Percentiles rank a stretch among this genome's conserved stretches.
Conservation (phyloP, 306 rosid genomes). For the Sindora glabra region DNA sequence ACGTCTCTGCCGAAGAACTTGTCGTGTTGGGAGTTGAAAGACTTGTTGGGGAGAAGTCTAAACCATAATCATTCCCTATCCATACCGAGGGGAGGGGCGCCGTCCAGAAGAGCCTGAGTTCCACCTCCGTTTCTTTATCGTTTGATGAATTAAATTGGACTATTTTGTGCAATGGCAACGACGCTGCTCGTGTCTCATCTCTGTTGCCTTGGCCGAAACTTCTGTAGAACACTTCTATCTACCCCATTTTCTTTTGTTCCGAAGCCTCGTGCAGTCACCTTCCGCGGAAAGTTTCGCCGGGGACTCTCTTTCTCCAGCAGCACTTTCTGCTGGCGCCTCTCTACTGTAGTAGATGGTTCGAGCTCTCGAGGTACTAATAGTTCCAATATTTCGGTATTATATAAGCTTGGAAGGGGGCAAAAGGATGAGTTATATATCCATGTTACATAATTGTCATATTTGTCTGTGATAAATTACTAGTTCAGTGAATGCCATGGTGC, state of each 20-base stretch:
- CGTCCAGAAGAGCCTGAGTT: too few species aligned
- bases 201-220: slow-evolving; percentile 47
- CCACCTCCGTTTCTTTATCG: too few species aligned
- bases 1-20: too few species aligned
- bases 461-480: not conserved
- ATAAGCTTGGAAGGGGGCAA: not conserved
- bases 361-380: slow-evolving; percentile 31
- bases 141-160: too few species aligned
- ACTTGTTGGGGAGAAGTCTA: too few species aligned
- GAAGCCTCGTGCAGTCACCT: slow-evolving; percentile 22
- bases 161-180: slow-evolving; percentile 30
- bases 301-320: slow-evolving; percentile 16
- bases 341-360: slow-evolving; percentile 21
- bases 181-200: slow-evolving; percentile 39
- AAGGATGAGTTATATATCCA: not conserved
- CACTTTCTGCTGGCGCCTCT: slow-evolving; percentile 37
- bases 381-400: not conserved
- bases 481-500: not conserved
- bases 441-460: not conserved
- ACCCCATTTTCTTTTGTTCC: not conserved
- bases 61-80: too few species aligned
- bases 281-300: slow-evolving; percentile 32
- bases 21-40: too few species aligned
- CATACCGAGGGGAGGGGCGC: too few species aligned
- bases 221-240: slow-evolving; percentile 20